phyloP scores from a whole-genome alignment of 139 green algal genomes.

The Coccomyxa sp. region DNA sequence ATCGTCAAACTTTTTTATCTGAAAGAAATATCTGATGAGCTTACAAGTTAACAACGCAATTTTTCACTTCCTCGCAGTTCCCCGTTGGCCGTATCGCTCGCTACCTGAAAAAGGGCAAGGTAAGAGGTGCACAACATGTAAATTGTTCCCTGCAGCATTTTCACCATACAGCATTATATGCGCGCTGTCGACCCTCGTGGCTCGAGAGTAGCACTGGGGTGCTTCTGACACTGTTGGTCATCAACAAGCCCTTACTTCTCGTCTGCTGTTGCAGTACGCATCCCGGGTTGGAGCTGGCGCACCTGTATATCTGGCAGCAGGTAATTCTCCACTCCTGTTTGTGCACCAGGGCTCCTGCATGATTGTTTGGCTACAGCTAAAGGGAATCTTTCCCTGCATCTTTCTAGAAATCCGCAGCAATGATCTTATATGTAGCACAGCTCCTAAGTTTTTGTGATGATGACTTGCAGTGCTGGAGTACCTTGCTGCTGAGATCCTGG shows the following conservation, averaged over 20 bases:
- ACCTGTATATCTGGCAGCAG: conserved; percentile 53
- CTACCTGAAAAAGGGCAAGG: conserved; percentile 72
- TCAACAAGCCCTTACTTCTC: not conserved
- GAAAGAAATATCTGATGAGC: too few relatives aligned
- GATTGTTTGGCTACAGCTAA: not conserved
- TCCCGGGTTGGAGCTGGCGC: conserved; percentile 52
- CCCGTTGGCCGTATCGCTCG: conserved; percentile 74
- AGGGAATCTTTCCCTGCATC: too few relatives aligned
- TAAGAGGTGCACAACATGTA: not conserved
- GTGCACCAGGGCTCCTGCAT: not conserved
- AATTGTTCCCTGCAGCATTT: not conserved
- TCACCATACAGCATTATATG: not conserved
- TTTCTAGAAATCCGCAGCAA: not conserved
- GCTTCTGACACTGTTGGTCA: not conserved
- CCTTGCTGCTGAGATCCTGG: conserved; percentile 73
- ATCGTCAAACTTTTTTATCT: too few relatives aligned
- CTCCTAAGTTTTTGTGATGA: not conserved
- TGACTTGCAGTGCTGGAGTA: conserved; percentile 70
- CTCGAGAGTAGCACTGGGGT: not conserved
- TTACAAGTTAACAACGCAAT: not conserved
- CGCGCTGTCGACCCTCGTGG: not conserved
- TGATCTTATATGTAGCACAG: not conserved
- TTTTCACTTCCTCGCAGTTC: conserved; percentile 60
- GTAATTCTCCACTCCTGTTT: not conserved
- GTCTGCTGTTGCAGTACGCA: conserved; percentile 38